Conservation (phyloP, 495 filamentous ascomycete species). For the Halenospora varia region DNA sequence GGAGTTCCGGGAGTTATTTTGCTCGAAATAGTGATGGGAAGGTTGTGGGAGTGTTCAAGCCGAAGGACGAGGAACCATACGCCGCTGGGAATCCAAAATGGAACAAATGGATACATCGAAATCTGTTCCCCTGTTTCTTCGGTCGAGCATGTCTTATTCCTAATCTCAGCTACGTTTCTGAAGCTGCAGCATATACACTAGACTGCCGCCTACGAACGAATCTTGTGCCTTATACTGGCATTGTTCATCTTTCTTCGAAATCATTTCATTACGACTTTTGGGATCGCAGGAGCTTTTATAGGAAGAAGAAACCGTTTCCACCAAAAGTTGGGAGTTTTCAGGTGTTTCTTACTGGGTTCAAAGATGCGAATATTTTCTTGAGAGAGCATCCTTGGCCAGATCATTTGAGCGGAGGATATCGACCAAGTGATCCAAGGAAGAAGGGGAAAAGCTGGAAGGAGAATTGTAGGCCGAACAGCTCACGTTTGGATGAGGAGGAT, state of each 20-base stretch:
- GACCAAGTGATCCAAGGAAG: slow-evolving; percentile 63
- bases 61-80: slow-evolving; percentile 98
- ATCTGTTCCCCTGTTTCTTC: slow-evolving; percentile 96
- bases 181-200: slow-evolving; percentile 93
- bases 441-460: slow-evolving; percentile 80
- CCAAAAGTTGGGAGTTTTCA: slow-evolving; percentile 95
- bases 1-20: slow-evolving; percentile 97
- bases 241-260: slow-evolving; percentile 90
- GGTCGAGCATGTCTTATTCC: slow-evolving; percentile 94
- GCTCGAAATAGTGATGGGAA: slow-evolving; percentile 87
- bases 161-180: slow-evolving; percentile 98
- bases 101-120: slow-evolving; percentile 94
- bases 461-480: slow-evolving; percentile 68
- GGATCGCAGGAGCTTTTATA: slow-evolving; percentile 84
- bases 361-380: slow-evolving; percentile 93
- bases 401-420: slow-evolving; percentile 73
- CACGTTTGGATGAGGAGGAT: slow-evolving; percentile 65
- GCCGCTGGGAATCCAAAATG: slow-evolving; percentile 89
- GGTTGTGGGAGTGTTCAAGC: slow-evolving; percentile 96
- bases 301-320: slow-evolving; percentile 83
- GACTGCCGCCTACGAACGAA: slow-evolving; percentile 87
- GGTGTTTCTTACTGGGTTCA: slow-evolving; percentile 93
- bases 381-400: slow-evolving; percentile 98
- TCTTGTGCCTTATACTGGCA: slow-evolving; percentile 92
- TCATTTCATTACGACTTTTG: slow-evolving; percentile 98